phyloP scores from a whole-genome alignment of 1,139 yeast genomes.

The Pneumocystis oryctolagi region DNA sequence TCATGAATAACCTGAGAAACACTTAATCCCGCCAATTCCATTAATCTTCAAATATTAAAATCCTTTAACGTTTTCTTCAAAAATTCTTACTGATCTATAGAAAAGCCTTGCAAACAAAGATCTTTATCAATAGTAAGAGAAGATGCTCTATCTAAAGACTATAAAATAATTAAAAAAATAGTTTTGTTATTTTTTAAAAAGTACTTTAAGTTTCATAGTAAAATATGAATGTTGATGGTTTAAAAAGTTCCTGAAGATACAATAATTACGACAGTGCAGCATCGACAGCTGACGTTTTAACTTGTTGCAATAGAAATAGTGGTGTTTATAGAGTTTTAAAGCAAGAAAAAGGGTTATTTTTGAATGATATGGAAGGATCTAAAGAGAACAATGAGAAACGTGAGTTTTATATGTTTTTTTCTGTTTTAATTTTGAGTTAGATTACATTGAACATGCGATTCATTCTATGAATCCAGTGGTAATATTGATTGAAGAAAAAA shows the following conservation, averaged over 20 bases:
- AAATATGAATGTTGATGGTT: not conserved
- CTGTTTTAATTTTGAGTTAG: not conserved
- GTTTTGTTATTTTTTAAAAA: not conserved
- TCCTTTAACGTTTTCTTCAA: not conserved
- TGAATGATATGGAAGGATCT: not conserved
- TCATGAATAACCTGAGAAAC: constrained; percentile 76
- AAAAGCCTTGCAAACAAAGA: constrained; percentile 34
- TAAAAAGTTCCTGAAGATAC: not conserved
- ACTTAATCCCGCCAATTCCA: constrained; percentile 92
- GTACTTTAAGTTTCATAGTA: not conserved
- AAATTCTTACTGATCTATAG: constrained; percentile 63
- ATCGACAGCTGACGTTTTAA: too few species aligned
- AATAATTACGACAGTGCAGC: too few species aligned
- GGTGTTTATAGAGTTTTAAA: too few species aligned
- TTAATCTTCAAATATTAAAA: not conserved
- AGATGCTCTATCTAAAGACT: not conserved
- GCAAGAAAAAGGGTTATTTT: not conserved
- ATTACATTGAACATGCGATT: constrained; percentile 1
- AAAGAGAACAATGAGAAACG: not conserved
- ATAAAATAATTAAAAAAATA: not conserved
- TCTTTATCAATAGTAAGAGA: not conserved
- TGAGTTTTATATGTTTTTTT: not conserved
- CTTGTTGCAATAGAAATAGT: not conserved
- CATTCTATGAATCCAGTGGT: constrained; percentile 6
- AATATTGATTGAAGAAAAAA: not conserved